Evolutionary conservation across 2,329 filamentous ascomycete genomes (phyloP), one percentile per base, ranked within the genome.

Genomic region (Claviceps monticola): DNA sequence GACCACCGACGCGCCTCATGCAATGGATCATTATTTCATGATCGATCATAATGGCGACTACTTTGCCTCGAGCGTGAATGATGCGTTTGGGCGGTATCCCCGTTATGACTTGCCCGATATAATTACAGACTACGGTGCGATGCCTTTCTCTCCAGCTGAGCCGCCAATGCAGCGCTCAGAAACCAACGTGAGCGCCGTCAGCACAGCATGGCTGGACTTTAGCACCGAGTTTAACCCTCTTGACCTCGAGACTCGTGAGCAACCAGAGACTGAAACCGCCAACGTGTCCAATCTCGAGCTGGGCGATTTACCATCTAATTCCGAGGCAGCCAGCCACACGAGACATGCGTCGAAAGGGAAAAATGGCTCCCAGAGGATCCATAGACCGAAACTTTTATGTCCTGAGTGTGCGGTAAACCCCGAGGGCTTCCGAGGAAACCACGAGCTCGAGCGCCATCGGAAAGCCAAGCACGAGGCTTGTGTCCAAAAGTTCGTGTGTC

Each of bases 381-480:
- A 41, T 76, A 82, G 86, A 55, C 78, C 79, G 38, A 88, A 86
- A 65, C 80, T 87, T 55, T 78, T 77, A 62, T n/a, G n/a, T n/a
- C n/a, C n/a, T n/a, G n/a, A n/a, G n/a, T n/a, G n/a, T n/a, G n/a
- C n/a, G n/a, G n/a, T n/a, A n/a, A n/a, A n/a, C n/a, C n/a, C n/a
- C n/a, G n/a, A n/a, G n/a, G n/a, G n/a, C n/a, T n/a, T 95, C 66
- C 82, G 89, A 37, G 89, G 89, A 51, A 86, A 90, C 23, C 89
- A 95, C 63, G 89, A 95, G 65, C 76, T 88, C 26, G 77, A 80
- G 44, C 76, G 84, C 17, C 84, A 88, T 58, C 50, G 77, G 78
- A 43, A 70, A n/a, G n/a, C 74, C 37, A 79, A 87, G 57, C 91
- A 97, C 65, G 71, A 72, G 53, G 59, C 55, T 11, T 57, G 66